Conservation (phyloP, 495 filamentous ascomycete genomes). For the Penicillium macrosclerotiorum region DNA sequence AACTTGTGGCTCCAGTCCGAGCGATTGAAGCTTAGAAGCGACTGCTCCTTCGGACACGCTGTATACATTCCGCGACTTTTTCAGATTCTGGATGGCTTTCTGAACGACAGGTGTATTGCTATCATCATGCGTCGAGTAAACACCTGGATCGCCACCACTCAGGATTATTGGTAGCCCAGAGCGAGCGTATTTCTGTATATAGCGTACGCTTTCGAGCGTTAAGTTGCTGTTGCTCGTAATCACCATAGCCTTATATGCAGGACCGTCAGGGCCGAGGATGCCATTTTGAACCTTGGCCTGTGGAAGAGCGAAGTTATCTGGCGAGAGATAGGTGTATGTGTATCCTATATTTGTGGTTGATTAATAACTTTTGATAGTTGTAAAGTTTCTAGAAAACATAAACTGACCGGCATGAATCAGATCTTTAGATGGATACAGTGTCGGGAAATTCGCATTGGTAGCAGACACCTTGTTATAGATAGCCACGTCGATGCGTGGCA, state of each 20-base stretch:
- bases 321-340: slow-evolving; percentile 49
- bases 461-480: slow-evolving; percentile 32
- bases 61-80: slow-evolving; percentile 20
- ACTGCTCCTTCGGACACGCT: slow-evolving; percentile 8
- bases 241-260: slow-evolving; percentile 45
- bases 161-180: slow-evolving; percentile 31
- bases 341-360: slow-evolving; percentile 37
- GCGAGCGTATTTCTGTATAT: slow-evolving; percentile 37
- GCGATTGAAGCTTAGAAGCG: slow-evolving; percentile 21
- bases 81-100: slow-evolving; percentile 11
- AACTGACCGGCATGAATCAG: slow-evolving; percentile 14
- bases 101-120: slow-evolving; percentile 3
- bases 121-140: slow-evolving; percentile 4
- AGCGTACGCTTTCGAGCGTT: slow-evolving; percentile 30
- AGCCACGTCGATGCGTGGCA: slow-evolving; percentile 42
- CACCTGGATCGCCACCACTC: slow-evolving; percentile 9
- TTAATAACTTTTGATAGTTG: neutral
- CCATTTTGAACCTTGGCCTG: slow-evolving; percentile 32
- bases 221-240: slow-evolving; percentile 37
- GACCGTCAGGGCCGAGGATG: slow-evolving; percentile 37
- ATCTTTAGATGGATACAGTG: slow-evolving; percentile 19
- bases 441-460: slow-evolving; percentile 12
- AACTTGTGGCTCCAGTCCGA: slow-evolving; percentile 21
- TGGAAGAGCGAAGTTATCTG: slow-evolving; percentile 43
- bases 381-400: slow-evolving; percentile 12